Evolutionary conservation across 306 rosid genomes (phyloP), one percentile per base, ranked within the genome.

Genomic region (Quercus robur): DNA sequence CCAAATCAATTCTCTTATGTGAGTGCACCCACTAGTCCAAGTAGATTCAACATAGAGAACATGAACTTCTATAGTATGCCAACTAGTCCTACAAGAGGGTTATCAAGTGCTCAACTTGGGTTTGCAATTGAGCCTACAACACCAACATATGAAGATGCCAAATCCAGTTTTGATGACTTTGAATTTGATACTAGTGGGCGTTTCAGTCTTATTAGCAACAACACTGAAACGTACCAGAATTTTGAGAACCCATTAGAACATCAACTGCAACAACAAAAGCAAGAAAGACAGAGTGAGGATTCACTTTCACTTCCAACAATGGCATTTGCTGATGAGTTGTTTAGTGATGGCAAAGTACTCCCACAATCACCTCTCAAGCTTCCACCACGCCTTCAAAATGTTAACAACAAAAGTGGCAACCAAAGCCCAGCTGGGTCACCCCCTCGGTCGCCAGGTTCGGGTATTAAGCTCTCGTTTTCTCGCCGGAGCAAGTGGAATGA

Each of bases 271-370:
- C 74, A 28, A 13, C 69, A 80, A 55, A 69, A 25, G 69, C 26
- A 19, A 68, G 73, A 30, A 71, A 74, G 54, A 6, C 38, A 35
- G 31, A 44, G 74, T 17, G 83, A 61, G 30, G 84, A 69, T 58
- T 81, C 88, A 4, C 54, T 82, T 74, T 94, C 88, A 49, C 54
- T 49, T 19, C 28, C 82, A 15, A 19, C 85, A 23, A 90, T 92
- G 91, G 89, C 97, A 66, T 92, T 89, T 84, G 97, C 97, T 25
- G 97, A 94, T 81, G 97, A 94, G 85, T 59, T 92, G 35, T 92
- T 94, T 80, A 84, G 88, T 76, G 84, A 91, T 56, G 97, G 97
- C 14, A 90, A 86, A 76, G 97, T 92, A 12, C 83, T 91, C 76
- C 92, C 97, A 1, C 74, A 90, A n/a, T 82, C 72, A 31, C 88